phyloP scores from a whole-genome alignment of 305 asterid genomes.

The Fraxinus velutina region DNA sequence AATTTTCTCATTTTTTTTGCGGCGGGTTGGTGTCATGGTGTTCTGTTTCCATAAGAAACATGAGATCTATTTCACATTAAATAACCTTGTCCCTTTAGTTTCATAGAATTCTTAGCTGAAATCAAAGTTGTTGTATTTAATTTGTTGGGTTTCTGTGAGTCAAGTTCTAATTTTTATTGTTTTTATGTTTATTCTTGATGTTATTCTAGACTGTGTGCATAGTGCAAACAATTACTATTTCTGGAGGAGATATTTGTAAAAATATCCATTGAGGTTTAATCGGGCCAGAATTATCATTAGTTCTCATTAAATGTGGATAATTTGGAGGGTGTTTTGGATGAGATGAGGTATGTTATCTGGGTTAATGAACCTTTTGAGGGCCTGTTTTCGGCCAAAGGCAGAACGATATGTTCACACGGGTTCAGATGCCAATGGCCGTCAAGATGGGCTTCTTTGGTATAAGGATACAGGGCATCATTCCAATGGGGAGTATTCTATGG shows the following conservation, averaged over 20 bases:
- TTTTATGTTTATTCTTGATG: constrained; percentile 12
- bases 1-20: constrained; percentile 21
- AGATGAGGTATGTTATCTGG: constrained; percentile 98
- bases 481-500: constrained; percentile 76
- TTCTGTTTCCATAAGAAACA: constrained; percentile 26
- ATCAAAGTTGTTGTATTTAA: not conserved
- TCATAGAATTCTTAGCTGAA: not conserved
- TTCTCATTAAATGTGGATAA: constrained; percentile 49
- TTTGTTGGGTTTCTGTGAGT: constrained; percentile 6
- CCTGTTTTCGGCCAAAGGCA: constrained; percentile 81
- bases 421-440: constrained; percentile 63
- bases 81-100: constrained; percentile 4
- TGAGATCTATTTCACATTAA: constrained; percentile 33
- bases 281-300: constrained; percentile 18
- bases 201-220: constrained; percentile 23
- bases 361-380: constrained; percentile 82
- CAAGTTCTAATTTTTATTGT: constrained; percentile 17
- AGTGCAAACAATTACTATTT: constrained; percentile 7
- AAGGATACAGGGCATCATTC: constrained; percentile 69
- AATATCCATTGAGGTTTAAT: constrained; percentile 16
- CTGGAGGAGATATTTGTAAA: constrained; percentile 20
- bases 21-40: constrained; percentile 23
- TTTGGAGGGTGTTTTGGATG: constrained; percentile 64
- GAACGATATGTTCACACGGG: constrained; percentile 47
- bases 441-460: constrained; percentile 64